Evolutionary conservation across 176 grass and related monocot genomes (phyloP).

Genomic region (Thalia dealbata): DNA sequence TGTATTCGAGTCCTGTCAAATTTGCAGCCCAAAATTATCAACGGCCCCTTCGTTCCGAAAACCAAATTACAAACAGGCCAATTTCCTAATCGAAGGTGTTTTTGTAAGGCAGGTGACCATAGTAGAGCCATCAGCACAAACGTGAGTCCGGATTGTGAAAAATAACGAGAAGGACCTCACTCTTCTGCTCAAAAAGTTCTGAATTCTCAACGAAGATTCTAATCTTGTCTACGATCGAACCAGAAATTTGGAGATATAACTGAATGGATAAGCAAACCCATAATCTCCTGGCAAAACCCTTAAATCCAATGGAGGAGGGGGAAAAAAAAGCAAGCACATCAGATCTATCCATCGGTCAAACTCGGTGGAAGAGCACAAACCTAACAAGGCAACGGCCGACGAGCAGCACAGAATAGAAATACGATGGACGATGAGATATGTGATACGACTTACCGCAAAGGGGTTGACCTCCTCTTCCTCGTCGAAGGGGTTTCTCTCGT

Average conservation of each 20-base stretch:
- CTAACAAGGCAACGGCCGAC: not conserved
- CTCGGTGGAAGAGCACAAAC: not conserved
- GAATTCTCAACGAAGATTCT: not conserved
- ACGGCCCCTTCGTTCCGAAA: no score
- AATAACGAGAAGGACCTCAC: not conserved
- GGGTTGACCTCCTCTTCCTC: slow-evolving; percentile 95
- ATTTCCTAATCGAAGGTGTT: no score
- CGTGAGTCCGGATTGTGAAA: not conserved
- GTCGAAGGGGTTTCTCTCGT: slow-evolving; percentile 88
- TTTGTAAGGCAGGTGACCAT: not conserved
- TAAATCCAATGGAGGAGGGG: not conserved
- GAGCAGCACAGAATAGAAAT: slow-evolving; percentile 13
- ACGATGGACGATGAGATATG: not conserved
- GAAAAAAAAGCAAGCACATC: not conserved
- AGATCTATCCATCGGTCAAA: not conserved
- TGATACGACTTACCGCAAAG: slow-evolving; percentile 55
- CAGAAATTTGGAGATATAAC: no score
- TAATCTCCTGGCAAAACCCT: no score
- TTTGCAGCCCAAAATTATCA: no score
- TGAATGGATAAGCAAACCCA: no score
- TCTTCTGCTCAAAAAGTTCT: not conserved
- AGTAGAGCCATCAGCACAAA: not conserved
- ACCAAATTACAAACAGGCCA: no score
- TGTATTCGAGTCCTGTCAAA: no score
- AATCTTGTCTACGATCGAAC: no score